These are phyloP conservation scores for Chlorella variabilis DNA, from an alignment of 163 green algal genomes.

Conservation along the genomic window DNA sequence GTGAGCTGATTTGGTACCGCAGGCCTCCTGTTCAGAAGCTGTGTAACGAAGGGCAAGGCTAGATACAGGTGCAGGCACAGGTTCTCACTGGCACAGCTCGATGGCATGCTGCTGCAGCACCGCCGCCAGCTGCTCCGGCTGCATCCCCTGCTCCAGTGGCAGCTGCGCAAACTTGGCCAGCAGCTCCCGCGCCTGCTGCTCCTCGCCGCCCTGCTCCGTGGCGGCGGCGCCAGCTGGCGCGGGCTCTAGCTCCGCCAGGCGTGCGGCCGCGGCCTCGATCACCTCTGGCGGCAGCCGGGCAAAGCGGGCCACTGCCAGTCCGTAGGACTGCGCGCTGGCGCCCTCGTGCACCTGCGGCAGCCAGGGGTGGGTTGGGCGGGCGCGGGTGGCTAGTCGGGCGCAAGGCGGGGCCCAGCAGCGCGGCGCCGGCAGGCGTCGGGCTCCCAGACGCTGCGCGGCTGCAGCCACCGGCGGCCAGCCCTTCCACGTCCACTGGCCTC, in stretches of 20 bases:
- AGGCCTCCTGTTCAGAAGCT: too few relatives aligned
- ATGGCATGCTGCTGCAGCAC: conserved; percentile 32
- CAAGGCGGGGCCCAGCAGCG: too few relatives aligned
- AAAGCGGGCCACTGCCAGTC: conserved; percentile 94
- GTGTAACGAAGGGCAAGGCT: too few relatives aligned
- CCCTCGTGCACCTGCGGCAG: conserved; percentile 74
- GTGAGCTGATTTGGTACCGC: too few relatives aligned
- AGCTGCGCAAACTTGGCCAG: conserved; percentile 46
- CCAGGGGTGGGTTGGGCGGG: too few relatives aligned
- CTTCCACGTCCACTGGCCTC: too few relatives aligned
- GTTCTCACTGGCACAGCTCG: conserved; percentile 34
- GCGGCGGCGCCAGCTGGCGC: background rate
- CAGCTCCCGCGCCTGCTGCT: conserved; percentile 22
- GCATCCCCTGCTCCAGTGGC: conserved; percentile 35
- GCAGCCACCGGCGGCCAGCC: too few relatives aligned
- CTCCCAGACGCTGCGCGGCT: too few relatives aligned
- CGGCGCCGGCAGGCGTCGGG: too few relatives aligned
- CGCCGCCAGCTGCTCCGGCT: conserved; percentile 20
- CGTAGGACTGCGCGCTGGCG: conserved; percentile 94
- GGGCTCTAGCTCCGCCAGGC: conserved; percentile 80
- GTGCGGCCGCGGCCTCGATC: conserved; percentile 76
- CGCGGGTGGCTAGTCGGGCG: too few relatives aligned
- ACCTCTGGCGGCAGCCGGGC: conserved; percentile 85
- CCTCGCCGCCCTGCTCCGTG: background rate
- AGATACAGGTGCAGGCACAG: too few relatives aligned